Conservation (phyloP, 805 yeast species). For the Metschnikowia kunwiensis region DNA sequence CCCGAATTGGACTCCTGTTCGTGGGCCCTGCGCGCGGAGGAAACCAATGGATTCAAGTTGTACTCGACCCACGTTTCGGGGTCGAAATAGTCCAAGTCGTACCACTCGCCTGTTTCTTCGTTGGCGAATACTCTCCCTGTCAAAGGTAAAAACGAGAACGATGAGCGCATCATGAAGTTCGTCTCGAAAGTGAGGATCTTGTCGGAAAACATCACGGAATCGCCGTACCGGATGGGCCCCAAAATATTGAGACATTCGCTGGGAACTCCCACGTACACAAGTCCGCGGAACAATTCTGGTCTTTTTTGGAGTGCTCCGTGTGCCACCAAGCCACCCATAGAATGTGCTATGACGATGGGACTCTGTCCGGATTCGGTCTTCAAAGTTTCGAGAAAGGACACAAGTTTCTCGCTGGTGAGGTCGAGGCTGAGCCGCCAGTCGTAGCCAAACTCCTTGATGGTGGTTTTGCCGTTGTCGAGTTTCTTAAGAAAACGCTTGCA, state of each 20-base stretch:
- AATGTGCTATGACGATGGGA: slow-evolving; percentile 75
- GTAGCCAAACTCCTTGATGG: slow-evolving; percentile 77
- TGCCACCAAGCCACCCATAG: slow-evolving; percentile 90
- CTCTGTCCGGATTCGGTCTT: slow-evolving; percentile 52
- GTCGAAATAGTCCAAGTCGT: slow-evolving; percentile 73
- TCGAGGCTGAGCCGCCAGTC: slow-evolving; percentile 86
- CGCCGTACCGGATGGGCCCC: slow-evolving; percentile 84
- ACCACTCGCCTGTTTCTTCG: slow-evolving; percentile 51
- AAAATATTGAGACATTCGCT: slow-evolving; percentile 78
- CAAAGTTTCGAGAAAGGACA: slow-evolving; percentile 44
- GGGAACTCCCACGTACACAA: slow-evolving; percentile 82
- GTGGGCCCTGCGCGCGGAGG: slow-evolving; percentile 29
- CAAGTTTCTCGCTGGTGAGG: slow-evolving; percentile 50
- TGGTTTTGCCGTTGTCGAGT: slow-evolving; percentile 57
- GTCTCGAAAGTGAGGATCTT: slow-evolving; percentile 75
- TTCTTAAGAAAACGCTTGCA: slow-evolving; percentile 57
- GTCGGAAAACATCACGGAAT: slow-evolving; percentile 70
- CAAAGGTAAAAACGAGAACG: slow-evolving; percentile 73
- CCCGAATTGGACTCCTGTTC: slow-evolving; percentile 7
- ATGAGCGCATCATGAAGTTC: slow-evolving; percentile 84
- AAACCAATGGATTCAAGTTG: slow-evolving; percentile 71
- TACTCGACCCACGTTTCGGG: slow-evolving; percentile 77
- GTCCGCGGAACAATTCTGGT: slow-evolving; percentile 67
- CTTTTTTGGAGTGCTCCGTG: slow-evolving; percentile 71
- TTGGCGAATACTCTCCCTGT: slow-evolving; percentile 74